Evolutionary conservation across 1,139 yeast species (phyloP).

Genomic region (Ogataea hybrid): DNA sequence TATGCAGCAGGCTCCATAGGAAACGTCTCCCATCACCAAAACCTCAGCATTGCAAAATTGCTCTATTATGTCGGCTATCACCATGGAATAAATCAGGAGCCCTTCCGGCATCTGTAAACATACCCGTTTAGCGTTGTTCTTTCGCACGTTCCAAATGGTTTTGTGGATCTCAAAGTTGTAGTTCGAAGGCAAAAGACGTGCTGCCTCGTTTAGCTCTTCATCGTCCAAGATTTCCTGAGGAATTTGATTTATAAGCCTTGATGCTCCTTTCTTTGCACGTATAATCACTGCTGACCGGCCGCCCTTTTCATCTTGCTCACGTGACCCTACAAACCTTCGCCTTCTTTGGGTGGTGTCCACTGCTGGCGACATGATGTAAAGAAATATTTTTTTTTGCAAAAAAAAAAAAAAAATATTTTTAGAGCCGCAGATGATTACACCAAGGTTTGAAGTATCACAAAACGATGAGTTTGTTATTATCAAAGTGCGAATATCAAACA

Average conservation of each 20-base stretch:
- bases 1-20: conserved; percentile 98
- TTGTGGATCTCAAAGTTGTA: conserved; percentile 96
- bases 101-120: conserved; percentile 99
- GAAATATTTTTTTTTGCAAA: background rate
- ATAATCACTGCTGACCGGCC: conserved; percentile 27
- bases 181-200: conserved; percentile 78
- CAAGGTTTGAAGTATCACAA: conserved; percentile 72
- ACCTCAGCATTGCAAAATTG: conserved; percentile 89
- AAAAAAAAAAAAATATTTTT: conserved; percentile 5
- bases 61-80: conserved; percentile 85
- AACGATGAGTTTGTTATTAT: conserved; percentile 70
- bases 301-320: conserved; percentile 2
- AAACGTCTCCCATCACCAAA: conserved; percentile 97
- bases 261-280: conserved; percentile 38
- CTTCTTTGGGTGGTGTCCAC: conserved; percentile 5
- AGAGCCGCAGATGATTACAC: conserved; percentile 69
- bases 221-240: conserved; percentile 84
- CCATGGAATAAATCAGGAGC: conserved; percentile 76
- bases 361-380: conserved; percentile 6
- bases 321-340: conserved; percentile 27
- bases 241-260: conserved; percentile 79
- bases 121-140: conserved; percentile 69
- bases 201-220: conserved; percentile 76
- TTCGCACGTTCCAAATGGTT: conserved; percentile 88
- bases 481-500: conserved; percentile 57